Conservation (phyloP, 495 filamentous ascomycete genomes). For the Hyaloscypha bicolor region DNA sequence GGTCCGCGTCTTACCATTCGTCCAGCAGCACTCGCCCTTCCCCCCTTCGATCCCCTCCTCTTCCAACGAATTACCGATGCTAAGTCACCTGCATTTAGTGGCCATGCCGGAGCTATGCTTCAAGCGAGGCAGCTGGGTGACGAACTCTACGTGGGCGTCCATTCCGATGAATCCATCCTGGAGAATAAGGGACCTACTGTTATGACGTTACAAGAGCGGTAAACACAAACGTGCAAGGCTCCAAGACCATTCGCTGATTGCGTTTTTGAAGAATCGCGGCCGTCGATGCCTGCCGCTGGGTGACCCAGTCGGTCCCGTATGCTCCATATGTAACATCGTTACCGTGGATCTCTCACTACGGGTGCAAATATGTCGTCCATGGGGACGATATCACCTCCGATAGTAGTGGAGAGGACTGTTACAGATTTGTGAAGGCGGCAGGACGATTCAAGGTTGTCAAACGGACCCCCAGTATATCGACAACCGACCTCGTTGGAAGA, state of each 20-base stretch:
- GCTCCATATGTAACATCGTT: slow-evolving; percentile 95
- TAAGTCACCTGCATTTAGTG: slow-evolving; percentile 42
- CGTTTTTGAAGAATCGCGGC: slow-evolving; percentile 59
- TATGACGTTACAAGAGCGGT: slow-evolving; percentile 91
- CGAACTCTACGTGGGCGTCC: slow-evolving; percentile 87
- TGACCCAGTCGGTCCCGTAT: slow-evolving; percentile 75
- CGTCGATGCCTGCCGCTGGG: slow-evolving; percentile 93
- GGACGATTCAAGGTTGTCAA: slow-evolving; percentile 92
- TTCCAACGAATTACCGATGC: background rate
- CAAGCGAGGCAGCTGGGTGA: slow-evolving; percentile 85
- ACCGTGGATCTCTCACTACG: slow-evolving; percentile 91
- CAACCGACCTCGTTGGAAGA: slow-evolving; percentile 93
- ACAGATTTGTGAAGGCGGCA: slow-evolving; percentile 92
- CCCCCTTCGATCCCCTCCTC: background rate
- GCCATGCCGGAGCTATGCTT: slow-evolving; percentile 95
- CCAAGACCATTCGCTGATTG: slow-evolving; percentile 22
- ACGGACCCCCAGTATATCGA: slow-evolving; percentile 94
- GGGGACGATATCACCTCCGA: slow-evolving; percentile 90
- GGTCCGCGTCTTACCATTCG: slow-evolving; percentile 49
- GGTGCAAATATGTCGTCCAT: slow-evolving; percentile 90
- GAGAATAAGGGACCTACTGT: slow-evolving; percentile 98
- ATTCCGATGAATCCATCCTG: slow-evolving; percentile 92
- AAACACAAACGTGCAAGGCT: slow-evolving; percentile 28
- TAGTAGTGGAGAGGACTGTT: slow-evolving; percentile 88
- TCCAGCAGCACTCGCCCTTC: too few relatives aligned